A percentile compares a stretch with the other conserved stretches of the same genome.
phyloP scores from a whole-genome alignment of 164 flowering plant species.

The Malania oleifera region DNA sequence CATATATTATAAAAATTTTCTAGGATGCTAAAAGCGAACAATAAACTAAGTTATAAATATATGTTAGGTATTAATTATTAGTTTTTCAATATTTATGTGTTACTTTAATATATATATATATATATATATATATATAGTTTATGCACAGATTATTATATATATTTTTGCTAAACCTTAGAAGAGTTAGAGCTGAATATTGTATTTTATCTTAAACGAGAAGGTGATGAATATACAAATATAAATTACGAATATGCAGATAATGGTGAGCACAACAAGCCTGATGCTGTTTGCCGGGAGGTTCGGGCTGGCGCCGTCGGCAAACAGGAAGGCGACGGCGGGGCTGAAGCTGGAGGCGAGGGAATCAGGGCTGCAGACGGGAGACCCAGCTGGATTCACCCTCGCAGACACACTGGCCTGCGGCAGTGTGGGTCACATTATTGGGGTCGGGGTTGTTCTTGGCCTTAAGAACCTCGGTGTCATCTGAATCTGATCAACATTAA shows the following conservation, averaged over 20 bases:
- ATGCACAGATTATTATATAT: no score
- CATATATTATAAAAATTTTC: neutral
- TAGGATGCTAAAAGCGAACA: neutral
- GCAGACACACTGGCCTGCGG: conserved; percentile 97
- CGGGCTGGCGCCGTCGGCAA: conserved; percentile 94
- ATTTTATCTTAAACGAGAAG: no score
- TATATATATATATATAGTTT: no score
- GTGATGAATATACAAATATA: neutral
- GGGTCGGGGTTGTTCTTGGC: conserved; percentile 93
- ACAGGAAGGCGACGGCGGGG: conserved; percentile 92
- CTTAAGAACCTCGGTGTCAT: conserved; percentile 83
- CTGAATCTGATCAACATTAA: no score
- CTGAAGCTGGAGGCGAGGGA: conserved; percentile 82
- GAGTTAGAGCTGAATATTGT: no score
- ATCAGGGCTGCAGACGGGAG: conserved; percentile 93
- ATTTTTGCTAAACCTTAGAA: no score
- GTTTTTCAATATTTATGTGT: no score
- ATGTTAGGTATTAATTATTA: no score
- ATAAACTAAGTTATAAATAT: no score
- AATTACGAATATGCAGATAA: conserved; percentile 43
- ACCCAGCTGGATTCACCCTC: conserved; percentile 93
- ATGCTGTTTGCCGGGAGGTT: conserved; percentile 98
- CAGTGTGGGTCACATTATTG: conserved; percentile 79
- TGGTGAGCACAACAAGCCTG: conserved; percentile 70
- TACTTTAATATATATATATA: no score